These are phyloP conservation scores for Phytophthora sojae DNA, from an alignment of 352 stramenopile species.

Conservation along the genomic window DNA sequence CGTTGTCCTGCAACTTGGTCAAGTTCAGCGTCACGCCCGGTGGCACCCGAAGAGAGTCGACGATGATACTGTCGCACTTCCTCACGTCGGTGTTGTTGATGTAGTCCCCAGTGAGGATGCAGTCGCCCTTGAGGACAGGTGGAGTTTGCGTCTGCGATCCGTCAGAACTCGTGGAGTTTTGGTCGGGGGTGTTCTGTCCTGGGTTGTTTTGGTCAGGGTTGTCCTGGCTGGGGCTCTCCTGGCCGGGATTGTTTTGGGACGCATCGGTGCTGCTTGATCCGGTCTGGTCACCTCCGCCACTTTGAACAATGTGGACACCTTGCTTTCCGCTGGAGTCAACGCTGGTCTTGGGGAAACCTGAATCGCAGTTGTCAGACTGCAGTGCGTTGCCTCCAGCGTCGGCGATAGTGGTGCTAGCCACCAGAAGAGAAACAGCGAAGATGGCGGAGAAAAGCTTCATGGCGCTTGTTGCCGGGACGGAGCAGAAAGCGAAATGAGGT, in stretches of 20 bases:
- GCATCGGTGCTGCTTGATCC: neutral
- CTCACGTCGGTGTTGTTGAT: neutral
- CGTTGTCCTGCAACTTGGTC: neutral
- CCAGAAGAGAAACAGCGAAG: constrained; percentile 13
- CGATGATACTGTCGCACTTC: neutral
- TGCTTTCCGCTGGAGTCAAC: constrained; percentile 7
- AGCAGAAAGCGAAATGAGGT: neutral
- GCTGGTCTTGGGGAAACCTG: constrained; percentile 7
- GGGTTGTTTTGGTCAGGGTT: constrained; percentile 8
- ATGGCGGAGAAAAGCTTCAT: constrained; percentile 23
- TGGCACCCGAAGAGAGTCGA: neutral
- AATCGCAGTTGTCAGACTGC: constrained; percentile 13
- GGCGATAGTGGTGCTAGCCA: constrained; percentile 2
- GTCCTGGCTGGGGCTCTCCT: neutral
- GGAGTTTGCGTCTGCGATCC: constrained; percentile 10
- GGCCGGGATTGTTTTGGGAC: neutral
- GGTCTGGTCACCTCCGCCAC: neutral
- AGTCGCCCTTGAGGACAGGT: constrained; percentile 16
- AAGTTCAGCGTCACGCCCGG: neutral
- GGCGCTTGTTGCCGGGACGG: neutral
- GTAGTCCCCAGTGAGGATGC: neutral
- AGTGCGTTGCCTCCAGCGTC: constrained; percentile 6
- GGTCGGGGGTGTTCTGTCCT: constrained; percentile 6
- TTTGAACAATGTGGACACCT: constrained; percentile 2
- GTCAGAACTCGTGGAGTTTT: constrained; percentile 16